Evolutionary conservation across 1,139 yeast genomes (phyloP), one percentile per base, ranked within the genome.

Genomic region (Suhomyces bolitotheri): DNA sequence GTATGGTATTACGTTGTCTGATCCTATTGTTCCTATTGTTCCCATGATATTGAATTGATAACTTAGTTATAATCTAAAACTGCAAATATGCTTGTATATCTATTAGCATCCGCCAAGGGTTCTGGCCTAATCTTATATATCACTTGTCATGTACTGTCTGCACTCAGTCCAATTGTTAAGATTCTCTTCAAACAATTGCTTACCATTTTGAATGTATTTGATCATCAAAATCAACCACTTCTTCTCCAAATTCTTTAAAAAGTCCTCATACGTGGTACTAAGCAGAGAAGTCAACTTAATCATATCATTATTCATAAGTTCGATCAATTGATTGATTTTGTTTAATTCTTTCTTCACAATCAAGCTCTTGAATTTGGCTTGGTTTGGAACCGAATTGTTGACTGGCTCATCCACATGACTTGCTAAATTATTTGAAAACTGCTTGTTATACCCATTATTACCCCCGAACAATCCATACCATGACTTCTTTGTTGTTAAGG

Each of bases 381-480:
- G 64, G 41, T 39, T 33, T 6, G 29, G 11, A 5, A 7, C 23
- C n/a, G 14, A 13, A 10, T 26, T 28, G 8, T 25, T 27, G 17
- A 17, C n/a, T 1, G 23, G 27, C 5, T 30, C 33, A 7, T 33
- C 34, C 10, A 42, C 43, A 25, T 33, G 31, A 13, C 15, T 22
- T 25, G 39, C 13, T 16, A 38, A 31, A 10, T 33, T 30, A 7
- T 35, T 25, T 2, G 42, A 38, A 27, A 39, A 46, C 27, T 38
- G 46, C 24, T 44, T 46, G 22, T 38, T 40, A 26, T 44, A 45
- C 3, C 50, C 49, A 25, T 54, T 56, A 34, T 54, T 60, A 3
- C 75, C 76, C 2, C 76, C 76, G 50, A 71, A 71, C 9, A 71
- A 49, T 7, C 73, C 73, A 43, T 69, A 70, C 76, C 76, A 71